phyloP scores from a whole-genome alignment of 257 asterid genomes.

The Penstemon barbatus region DNA sequence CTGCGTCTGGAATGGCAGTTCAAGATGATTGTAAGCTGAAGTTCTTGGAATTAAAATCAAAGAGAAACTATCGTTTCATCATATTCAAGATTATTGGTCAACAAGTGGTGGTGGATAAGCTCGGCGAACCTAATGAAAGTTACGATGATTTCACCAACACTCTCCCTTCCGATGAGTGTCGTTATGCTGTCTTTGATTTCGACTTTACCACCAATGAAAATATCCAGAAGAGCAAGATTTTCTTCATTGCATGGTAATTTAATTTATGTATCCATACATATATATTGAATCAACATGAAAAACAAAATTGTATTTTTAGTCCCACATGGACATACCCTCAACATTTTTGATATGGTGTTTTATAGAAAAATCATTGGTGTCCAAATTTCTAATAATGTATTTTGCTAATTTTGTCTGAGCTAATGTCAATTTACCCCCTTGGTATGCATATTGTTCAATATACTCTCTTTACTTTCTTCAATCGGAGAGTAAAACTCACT shows the following conservation, averaged over 20 bases:
- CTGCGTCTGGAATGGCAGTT: slow-evolving; percentile 80
- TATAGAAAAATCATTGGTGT: background rate
- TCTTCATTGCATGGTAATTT: slow-evolving; percentile 69
- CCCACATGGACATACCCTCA: too few species aligned
- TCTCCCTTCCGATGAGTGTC: slow-evolving; percentile 74
- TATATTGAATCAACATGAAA: background rate
- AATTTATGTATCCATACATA: too few species aligned
- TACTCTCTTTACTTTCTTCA: too few species aligned
- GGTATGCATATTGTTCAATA: too few species aligned
- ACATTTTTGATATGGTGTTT: too few species aligned
- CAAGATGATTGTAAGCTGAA: slow-evolving; percentile 72
- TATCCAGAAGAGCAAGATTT: slow-evolving; percentile 89
- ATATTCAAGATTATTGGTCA: slow-evolving; percentile 63
- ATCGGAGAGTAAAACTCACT: too few species aligned
- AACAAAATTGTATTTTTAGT: background rate
- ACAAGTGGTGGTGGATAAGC: slow-evolving; percentile 73
- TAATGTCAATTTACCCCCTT: background rate
- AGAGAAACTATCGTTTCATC: slow-evolving; percentile 71
- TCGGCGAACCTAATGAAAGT: slow-evolving; percentile 55
- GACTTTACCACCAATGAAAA: slow-evolving; percentile 77
- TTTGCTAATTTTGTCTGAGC: background rate
- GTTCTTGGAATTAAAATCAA: slow-evolving; percentile 70
- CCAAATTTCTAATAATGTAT: background rate
- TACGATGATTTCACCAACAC: slow-evolving; percentile 56
- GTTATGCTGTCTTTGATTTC: slow-evolving; percentile 79